Evolutionary conservation across 2,329 filamentous ascomycete species (phyloP), one percentile per base, ranked within the genome.

Genomic region (Colletotrichum sojae): DNA sequence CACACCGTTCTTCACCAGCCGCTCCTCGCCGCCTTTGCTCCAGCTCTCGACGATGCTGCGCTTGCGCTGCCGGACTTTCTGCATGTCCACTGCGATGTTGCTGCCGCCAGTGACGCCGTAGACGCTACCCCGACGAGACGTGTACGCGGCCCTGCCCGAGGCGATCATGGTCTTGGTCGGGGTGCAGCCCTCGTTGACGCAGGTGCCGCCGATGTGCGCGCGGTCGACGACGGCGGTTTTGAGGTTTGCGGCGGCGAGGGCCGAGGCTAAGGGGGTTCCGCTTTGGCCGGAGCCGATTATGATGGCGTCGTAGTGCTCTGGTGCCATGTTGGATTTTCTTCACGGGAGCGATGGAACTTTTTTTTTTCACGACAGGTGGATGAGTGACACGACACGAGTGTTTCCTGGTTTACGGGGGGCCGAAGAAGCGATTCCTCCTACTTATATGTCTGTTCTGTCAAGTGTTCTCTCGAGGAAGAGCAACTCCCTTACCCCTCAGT

Each of bases 121-220:
- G 45, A 85, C 82, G 3, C 71, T 73, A 1, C 0, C 81, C 2
- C 84, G 77, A 2, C 77, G 73, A 1, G 81, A 75, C 10, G 86
- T 69, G 72, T 88, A 83, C 2, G 85, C 86, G 3, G 83, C 80
- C 4, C 85, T 78, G 1, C 84, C 86, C 20, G 83, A 86, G 3
- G 86, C 82, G 56, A 89, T 83, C 81, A 89, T 83, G 9, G 86
- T 88, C 74, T 88, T 89, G 20, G 86, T 88, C 0, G 86, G 86
- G 12, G 86, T 88, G 72, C 86, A 88, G 5, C 86, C 86, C 69
- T 85, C 84, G 64, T 88, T 88, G 62, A 88, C 77, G 71, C 86
- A 88, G 64, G 83, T 85, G 12, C 86, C 86, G n/a, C 84, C 86
- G 2, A 88, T 77, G 61, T 85, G 80, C 0, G 78, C 69, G n/a